Conservation (phyloP, 192 early-diverging fungal genomes). For the Coemansia sp. region DNA sequence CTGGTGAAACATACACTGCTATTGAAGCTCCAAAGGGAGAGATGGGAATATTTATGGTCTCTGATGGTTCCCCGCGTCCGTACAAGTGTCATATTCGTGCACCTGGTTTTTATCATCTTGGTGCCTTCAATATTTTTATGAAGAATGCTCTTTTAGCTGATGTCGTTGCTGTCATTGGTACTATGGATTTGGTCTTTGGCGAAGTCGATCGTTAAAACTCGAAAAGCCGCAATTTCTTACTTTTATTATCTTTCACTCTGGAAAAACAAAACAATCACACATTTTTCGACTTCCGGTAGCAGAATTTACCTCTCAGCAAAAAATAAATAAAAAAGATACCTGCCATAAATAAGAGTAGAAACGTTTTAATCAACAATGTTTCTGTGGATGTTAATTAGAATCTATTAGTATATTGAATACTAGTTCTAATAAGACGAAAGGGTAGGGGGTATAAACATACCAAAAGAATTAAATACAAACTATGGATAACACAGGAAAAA, state of each 20-base stretch:
- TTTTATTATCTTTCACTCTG: background rate
- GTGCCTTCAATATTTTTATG: constrained; percentile 86
- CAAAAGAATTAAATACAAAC: no score
- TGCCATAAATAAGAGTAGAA: no score
- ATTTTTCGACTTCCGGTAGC: background rate
- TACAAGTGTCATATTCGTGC: constrained; percentile 98
- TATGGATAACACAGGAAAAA: background rate
- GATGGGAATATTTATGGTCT: constrained; percentile 93
- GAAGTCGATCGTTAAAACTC: constrained; percentile 72
- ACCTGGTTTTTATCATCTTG: constrained; percentile 93
- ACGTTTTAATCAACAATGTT: no score
- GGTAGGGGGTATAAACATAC: no score
- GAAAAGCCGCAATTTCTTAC: background rate
- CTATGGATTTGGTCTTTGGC: constrained; percentile 99
- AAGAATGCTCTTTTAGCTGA: constrained; percentile 92
- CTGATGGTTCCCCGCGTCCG: constrained; percentile 90
- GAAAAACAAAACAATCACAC: background rate
- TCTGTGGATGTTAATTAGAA: no score
- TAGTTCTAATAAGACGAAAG: no score
- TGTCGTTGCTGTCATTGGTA: constrained; percentile 95
- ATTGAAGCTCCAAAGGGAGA: constrained; percentile 99
- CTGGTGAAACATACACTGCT: constrained; percentile 96
- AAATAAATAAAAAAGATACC: constrained; percentile 6
- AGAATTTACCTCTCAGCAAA: no score
- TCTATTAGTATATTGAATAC: no score